Evolutionary conservation across 2,329 filamentous ascomycete genomes (phyloP).

Genomic region (Neoascochyta sp.): DNA sequence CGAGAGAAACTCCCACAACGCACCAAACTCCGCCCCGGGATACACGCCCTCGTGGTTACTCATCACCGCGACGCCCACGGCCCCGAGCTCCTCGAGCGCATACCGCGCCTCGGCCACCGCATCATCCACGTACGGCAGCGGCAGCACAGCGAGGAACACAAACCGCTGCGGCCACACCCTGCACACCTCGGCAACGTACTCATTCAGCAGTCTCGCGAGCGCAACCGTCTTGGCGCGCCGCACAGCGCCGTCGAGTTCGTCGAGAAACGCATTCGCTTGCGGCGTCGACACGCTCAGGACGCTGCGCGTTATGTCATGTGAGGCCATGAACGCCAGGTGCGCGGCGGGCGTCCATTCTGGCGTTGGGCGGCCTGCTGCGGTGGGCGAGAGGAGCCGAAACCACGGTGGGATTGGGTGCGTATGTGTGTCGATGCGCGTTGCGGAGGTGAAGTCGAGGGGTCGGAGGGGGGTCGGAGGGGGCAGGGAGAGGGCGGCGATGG

Average conservation of each 20-base stretch:
- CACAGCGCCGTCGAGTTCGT: slow-evolving; percentile 5
- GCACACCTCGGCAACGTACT: slow-evolving; percentile 25
- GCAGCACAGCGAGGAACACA: slow-evolving; percentile 25
- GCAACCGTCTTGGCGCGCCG: slow-evolving; percentile 26
- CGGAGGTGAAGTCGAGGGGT: slow-evolving; percentile 11
- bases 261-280: slow-evolving; percentile 35
- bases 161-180: slow-evolving; percentile 25
- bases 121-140: slow-evolving; percentile 31
- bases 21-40: slow-evolving; percentile 27
- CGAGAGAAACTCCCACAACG: slow-evolving; percentile 29
- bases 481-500: slow-evolving; percentile 20
- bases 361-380: slow-evolving; percentile 33
- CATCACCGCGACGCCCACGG: slow-evolving; percentile 31
- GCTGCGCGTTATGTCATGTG: slow-evolving; percentile 23
- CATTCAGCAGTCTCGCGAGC: slow-evolving; percentile 36
- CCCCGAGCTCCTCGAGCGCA: slow-evolving; percentile 26
- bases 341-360: slow-evolving; percentile 27
- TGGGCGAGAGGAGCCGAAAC: slow-evolving; percentile 32
- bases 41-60: slow-evolving; percentile 37
- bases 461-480: too few species aligned
- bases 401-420: slow-evolving; percentile 36
- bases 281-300: slow-evolving; percentile 36
- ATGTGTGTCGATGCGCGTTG: slow-evolving; percentile 35
- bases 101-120: slow-evolving; percentile 28
- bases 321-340: slow-evolving; percentile 34